phyloP scores from a whole-genome alignment of 2,329 filamentous ascomycete genomes.

The Aaosphaeria arxii region DNA sequence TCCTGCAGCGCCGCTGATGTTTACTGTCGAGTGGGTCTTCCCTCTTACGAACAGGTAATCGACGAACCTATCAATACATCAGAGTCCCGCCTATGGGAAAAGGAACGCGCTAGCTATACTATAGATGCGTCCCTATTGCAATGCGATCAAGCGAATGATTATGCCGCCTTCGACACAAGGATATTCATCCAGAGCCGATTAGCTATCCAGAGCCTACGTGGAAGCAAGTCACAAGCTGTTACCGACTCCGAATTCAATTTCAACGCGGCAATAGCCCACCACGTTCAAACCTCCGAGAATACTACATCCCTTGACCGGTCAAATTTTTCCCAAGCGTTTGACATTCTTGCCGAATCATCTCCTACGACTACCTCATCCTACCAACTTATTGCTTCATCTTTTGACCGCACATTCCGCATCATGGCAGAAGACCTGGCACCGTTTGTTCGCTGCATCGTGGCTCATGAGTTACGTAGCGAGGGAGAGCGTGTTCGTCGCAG shows the following conservation, averaged over 20 bases:
- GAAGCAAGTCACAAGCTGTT: neutral
- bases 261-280: constrained; percentile 27
- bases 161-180: constrained; percentile 37
- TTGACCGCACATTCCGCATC: constrained; percentile 67
- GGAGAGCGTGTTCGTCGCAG: constrained; percentile 63
- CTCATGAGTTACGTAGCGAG: constrained; percentile 70
- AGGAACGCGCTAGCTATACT: constrained; percentile 54
- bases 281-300: constrained; percentile 14
- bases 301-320: constrained; percentile 26
- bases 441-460: constrained; percentile 81
- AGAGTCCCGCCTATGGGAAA: constrained; percentile 55
- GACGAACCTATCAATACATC: constrained; percentile 61
- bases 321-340: constrained; percentile 50
- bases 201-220: constrained; percentile 13
- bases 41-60: constrained; percentile 22
- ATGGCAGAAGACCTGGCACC: constrained; percentile 80
- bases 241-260: constrained; percentile 12
- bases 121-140: constrained; percentile 55
- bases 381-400: constrained; percentile 66
- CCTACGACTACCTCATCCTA: constrained; percentile 27
- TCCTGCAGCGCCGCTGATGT: constrained; percentile 66
- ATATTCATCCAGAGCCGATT: constrained; percentile 28
- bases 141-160: constrained; percentile 47
- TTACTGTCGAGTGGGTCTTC: constrained; percentile 51
- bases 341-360: constrained; percentile 45